Evolutionary conservation across 768 basidiomycete genomes (phyloP), one percentile per base, ranked within the genome.

Genomic region (Panellus pusillus): DNA sequence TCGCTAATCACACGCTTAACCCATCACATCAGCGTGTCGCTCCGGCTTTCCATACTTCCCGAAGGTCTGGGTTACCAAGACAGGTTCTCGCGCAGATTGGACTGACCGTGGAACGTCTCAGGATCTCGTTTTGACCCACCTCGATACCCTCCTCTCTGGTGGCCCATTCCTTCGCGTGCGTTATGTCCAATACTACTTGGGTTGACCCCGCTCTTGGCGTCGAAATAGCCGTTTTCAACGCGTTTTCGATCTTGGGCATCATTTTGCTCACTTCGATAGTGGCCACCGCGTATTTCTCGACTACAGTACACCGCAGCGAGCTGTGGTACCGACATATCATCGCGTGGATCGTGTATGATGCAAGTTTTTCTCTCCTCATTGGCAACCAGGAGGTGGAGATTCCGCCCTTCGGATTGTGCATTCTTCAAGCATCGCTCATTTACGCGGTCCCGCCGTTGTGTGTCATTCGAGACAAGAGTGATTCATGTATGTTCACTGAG

Each of bases 281-380:
- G 11, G 53, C 46, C 13, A 48, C 46, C 3, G 53, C 53, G 0
- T 15, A 54, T 20, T 43, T 54, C 14, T 49, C 54, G 0, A 14
- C 47, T 8, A 36, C 36, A n/a, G 48, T 55, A 9, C 47, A 55
- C 29, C 47, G 47, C 9, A 55, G 42, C 15, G 43, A n/a, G 14
- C 43, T 50, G 4, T 55, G 54, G 54, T 55, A 38, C 19, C 40
- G 46, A 28, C 47, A 50, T 15, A 49, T 55, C 4, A 38, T 55
- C 15, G n/a, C 48, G 1, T 55, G 54, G 47, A 46, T 55, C 32
- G 15, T 55, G 9, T 55, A 55, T 19, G 44, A 35, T 28, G 37
- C 11, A n/a, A 19, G 47, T 14, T 55, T 44, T 36, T 14, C 44
- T 6, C 42, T 50, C 7, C 54, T 55, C 7, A 4, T 50, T 20